These are phyloP conservation scores for Suhomyces taliae DNA, from an alignment of 1,139 yeast species.

Conservation along the genomic window DNA sequence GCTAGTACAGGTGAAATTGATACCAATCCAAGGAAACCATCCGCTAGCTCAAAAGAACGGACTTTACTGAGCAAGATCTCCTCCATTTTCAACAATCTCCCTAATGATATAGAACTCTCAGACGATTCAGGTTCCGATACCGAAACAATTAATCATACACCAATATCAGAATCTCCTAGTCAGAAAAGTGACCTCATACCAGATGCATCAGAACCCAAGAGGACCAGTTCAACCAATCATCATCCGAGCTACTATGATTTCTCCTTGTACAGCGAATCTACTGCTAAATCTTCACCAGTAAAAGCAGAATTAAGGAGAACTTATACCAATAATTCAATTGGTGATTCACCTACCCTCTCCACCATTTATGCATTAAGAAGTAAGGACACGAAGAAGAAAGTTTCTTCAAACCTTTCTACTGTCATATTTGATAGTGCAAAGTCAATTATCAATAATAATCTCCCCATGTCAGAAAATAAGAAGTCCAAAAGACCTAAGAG, in stretches of 20 bases:
- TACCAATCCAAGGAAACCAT: neutral
- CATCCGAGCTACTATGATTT: conserved; percentile 22
- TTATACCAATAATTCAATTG: conserved; percentile 36
- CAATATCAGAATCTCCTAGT: conserved; percentile 16
- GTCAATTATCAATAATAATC: conserved; percentile 32
- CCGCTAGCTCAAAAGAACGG: conserved; percentile 3
- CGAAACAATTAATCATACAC: conserved; percentile 31
- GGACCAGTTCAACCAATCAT: conserved; percentile 7
- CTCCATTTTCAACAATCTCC: conserved; percentile 46
- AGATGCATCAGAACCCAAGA: neutral
- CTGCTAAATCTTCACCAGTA: conserved; percentile 33
- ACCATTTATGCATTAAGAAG: conserved; percentile 40
- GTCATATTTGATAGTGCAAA: conserved; percentile 43
- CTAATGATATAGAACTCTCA: conserved; percentile 50
- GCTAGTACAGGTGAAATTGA: conserved; percentile 3
- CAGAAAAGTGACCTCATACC: conserved; percentile 9
- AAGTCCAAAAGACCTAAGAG: conserved; percentile 32
- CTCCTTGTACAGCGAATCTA: conserved; percentile 28
- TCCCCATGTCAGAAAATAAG: conserved; percentile 18
- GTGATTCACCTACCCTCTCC: conserved; percentile 37
- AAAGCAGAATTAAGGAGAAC: conserved; percentile 32
- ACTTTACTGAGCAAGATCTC: conserved; percentile 30
- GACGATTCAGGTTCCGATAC: conserved; percentile 50
- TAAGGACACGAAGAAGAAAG: conserved; percentile 28
- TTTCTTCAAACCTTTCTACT: conserved; percentile 33